phyloP scores from a whole-genome alignment of 2,329 filamentous ascomycete species.

The Penicillium oxalicum region DNA sequence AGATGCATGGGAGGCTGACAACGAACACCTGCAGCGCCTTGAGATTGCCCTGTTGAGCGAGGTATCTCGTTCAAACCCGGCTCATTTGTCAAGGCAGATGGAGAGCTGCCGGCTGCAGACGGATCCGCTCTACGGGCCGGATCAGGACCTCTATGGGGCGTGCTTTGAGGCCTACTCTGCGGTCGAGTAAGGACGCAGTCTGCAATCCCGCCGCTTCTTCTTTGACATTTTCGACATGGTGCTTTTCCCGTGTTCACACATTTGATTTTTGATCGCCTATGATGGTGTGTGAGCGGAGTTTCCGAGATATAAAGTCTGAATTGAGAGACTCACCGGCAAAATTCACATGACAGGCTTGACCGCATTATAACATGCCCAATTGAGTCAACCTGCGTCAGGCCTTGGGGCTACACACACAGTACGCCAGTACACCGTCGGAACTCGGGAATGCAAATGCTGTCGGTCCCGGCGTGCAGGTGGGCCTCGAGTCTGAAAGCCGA shows the following conservation, averaged over 20 bases:
- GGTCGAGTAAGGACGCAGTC: slow-evolving; percentile 15
- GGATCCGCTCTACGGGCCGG: background rate
- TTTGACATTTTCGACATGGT: slow-evolving; percentile 18
- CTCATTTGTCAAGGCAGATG: too few relatives aligned
- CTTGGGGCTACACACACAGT: too few relatives aligned
- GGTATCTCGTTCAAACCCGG: too few relatives aligned
- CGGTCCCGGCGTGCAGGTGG: too few relatives aligned
- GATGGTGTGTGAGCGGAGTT: background rate
- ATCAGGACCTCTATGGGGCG: background rate
- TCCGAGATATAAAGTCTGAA: too few relatives aligned
- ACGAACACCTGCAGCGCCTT: background rate
- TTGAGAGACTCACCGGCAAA: slow-evolving; percentile 4
- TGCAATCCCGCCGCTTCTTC: slow-evolving; percentile 4
- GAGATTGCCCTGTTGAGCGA: too few relatives aligned
- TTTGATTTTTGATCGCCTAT: slow-evolving; percentile 20
- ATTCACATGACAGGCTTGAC: slow-evolving; percentile 9
- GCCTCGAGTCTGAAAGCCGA: too few relatives aligned
- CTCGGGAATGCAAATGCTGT: background rate
- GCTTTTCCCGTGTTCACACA: slow-evolving; percentile 17
- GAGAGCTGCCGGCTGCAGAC: background rate
- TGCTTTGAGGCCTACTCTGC: slow-evolving; percentile 1
- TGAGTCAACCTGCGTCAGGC: too few relatives aligned
- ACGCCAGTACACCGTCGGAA: too few relatives aligned
- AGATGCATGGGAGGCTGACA: background rate
- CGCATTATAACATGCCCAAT: slow-evolving; percentile 1